These are phyloP conservation scores for Sporothrix schenckii DNA, from an alignment of 2,329 filamentous ascomycete genomes.

Conservation along the genomic window DNA sequence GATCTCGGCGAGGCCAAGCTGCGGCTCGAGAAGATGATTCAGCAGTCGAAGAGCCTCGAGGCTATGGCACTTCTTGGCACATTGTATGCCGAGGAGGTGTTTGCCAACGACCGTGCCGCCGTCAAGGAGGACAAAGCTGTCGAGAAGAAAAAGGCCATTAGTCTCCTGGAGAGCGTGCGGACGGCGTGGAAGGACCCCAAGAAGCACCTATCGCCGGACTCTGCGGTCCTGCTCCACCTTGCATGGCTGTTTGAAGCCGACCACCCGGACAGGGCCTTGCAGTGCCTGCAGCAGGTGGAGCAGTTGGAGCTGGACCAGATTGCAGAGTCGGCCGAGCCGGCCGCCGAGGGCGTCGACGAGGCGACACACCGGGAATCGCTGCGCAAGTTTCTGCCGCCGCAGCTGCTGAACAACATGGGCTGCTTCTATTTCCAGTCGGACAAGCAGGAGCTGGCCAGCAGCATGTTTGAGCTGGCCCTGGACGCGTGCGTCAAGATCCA, in stretches of 20 bases:
- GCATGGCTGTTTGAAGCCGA: conserved; percentile 87
- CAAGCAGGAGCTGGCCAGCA: conserved; percentile 75
- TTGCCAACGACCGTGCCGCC: conserved; percentile 68
- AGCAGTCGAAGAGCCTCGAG: conserved; percentile 79
- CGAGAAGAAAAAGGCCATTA: conserved; percentile 84
- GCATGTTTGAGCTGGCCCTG: conserved; percentile 89
- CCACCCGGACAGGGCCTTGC: conserved; percentile 84
- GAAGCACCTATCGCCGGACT: conserved; percentile 77
- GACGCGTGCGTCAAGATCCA: conserved; percentile 82
- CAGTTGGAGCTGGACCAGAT: conserved; percentile 83
- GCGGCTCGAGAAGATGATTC: conserved; percentile 89
- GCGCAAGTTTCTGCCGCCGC: conserved; percentile 80
- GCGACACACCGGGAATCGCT: conserved; percentile 62
- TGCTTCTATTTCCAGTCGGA: conserved; percentile 92
- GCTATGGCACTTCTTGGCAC: conserved; percentile 91
- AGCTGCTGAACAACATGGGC: conserved; percentile 94
- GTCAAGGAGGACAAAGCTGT: conserved; percentile 83
- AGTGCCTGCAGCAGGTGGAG: conserved; percentile 90
- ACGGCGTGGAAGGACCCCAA: conserved; percentile 91
- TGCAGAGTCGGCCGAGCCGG: conserved; percentile 64
- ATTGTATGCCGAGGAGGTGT: conserved; percentile 92
- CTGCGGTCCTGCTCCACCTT: conserved; percentile 86
- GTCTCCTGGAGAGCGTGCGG: conserved; percentile 80
- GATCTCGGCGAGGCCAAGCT: conserved; percentile 93
- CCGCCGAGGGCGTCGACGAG: conserved; percentile 63